Evolutionary conservation across 345 rosid species (phyloP).

Genomic region (Populus pruinosa): DNA sequence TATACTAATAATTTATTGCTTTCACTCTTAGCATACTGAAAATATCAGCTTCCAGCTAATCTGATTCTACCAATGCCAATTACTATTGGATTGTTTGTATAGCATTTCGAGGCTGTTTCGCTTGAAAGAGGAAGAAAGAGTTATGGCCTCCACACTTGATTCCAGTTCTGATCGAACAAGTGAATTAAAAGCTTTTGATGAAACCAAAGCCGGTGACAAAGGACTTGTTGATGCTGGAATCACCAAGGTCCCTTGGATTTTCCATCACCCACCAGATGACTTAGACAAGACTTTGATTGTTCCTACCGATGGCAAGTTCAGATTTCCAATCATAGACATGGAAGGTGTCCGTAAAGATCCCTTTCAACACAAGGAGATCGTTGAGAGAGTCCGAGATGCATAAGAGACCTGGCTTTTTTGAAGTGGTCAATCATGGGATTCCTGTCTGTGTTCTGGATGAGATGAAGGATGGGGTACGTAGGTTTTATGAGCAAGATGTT

Average conservation of each 20-base stretch:
- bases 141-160: no score
- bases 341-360: conserved; percentile 9
- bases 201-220: no score
- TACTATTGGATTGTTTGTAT: no score
- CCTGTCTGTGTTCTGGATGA: conserved; percentile 18
- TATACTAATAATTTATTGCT: no score
- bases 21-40: no score
- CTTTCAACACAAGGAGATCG: conserved; percentile 4
- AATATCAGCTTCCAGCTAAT: no score
- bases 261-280: conserved; percentile 10
- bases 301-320: neutral
- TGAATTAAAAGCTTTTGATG: no score
- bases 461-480: conserved; percentile 27
- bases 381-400: conserved; percentile 23
- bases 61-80: no score
- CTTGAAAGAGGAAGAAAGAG: no score
- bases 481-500: conserved; percentile 39
- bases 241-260: neutral
- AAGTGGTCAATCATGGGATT: conserved; percentile 42
- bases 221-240: no score
- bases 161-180: no score
- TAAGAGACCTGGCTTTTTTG: conserved; percentile 44
- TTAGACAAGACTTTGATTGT: neutral
- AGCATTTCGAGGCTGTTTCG: no score
- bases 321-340: conserved; percentile 39